Conservation (phyloP, 768 basidiomycete species). For the Tremella yokohamensis region DNA sequence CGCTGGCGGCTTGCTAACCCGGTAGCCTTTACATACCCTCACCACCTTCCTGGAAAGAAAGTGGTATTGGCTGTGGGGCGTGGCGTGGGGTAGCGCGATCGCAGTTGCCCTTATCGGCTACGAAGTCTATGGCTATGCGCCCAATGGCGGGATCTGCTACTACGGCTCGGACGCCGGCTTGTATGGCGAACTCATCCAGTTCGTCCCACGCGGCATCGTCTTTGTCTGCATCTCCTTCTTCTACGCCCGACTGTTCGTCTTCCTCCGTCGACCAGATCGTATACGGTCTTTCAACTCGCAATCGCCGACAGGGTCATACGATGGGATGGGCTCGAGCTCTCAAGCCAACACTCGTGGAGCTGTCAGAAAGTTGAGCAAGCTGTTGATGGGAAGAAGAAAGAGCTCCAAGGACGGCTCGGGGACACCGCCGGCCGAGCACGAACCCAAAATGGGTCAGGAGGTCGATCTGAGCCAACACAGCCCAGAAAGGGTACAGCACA, state of each 20-base stretch:
- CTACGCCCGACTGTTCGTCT: constrained; percentile 50
- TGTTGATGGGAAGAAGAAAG: background rate
- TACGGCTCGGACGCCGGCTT: constrained; percentile 46
- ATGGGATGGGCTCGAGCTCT: constrained; percentile 2
- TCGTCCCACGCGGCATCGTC: constrained; percentile 49
- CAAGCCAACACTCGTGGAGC: constrained; percentile 1
- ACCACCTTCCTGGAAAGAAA: constrained; percentile 44
- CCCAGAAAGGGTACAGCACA: background rate
- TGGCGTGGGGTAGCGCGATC: constrained; percentile 43
- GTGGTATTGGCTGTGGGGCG: constrained; percentile 42
- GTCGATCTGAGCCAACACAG: background rate
- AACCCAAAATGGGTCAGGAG: background rate
- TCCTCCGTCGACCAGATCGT: constrained; percentile 51
- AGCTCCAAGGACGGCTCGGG: background rate
- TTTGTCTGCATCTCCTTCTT: constrained; percentile 45
- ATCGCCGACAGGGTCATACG: constrained; percentile 9
- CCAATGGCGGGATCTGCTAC: constrained; percentile 48
- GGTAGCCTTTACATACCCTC: constrained; percentile 42
- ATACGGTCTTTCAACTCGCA: constrained; percentile 43
- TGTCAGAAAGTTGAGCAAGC: background rate
- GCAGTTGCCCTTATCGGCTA: constrained; percentile 37
- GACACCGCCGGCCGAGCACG: background rate
- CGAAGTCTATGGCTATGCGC: constrained; percentile 39
- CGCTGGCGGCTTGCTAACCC: background rate
- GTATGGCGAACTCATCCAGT: constrained; percentile 50